A percentile compares a stretch with the other conserved stretches of the same genome.
These are phyloP conservation scores for Furcasterigmium furcatum DNA, from an alignment of 2,329 filamentous ascomycete species.

Conservation along the genomic window DNA sequence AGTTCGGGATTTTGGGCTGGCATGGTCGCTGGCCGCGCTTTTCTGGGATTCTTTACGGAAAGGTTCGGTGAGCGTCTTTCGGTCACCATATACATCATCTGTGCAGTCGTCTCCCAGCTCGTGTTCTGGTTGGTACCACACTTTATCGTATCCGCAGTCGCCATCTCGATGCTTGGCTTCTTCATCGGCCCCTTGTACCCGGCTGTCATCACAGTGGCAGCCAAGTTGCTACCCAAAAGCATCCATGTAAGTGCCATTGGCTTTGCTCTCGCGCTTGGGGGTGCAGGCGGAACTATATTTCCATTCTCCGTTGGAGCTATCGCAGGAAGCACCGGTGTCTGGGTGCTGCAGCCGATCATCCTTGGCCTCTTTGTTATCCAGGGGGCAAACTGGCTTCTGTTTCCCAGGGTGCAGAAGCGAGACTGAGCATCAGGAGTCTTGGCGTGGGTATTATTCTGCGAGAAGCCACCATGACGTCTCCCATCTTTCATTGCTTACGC, in stretches of 20 bases:
- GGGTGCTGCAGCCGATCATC: conserved; percentile 47
- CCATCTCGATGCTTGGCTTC: conserved; percentile 70
- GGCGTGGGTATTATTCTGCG: no score
- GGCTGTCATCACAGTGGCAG: conserved; percentile 64
- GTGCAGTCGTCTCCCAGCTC: conserved; percentile 60
- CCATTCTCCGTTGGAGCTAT: conserved; percentile 62
- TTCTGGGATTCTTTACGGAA: conserved; percentile 68
- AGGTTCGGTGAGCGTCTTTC: conserved; percentile 61
- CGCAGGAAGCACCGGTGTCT: conserved; percentile 45
- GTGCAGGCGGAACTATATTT: conserved; percentile 63
- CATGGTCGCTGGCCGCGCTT: conserved; percentile 64
- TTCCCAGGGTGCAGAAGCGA: conserved; percentile 28
- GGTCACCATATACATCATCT: conserved; percentile 54
- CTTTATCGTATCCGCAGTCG: conserved; percentile 56
- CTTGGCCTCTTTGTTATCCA: conserved; percentile 36
- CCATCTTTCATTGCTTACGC: no score
- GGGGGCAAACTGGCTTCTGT: conserved; percentile 27
- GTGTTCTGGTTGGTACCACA: conserved; percentile 55
- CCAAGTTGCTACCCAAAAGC: conserved; percentile 65
- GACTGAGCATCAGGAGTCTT: no score
- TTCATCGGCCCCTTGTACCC: conserved; percentile 75
- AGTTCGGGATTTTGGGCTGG: conserved; percentile 80
- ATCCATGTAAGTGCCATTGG: conserved; percentile 72
- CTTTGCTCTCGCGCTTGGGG: conserved; percentile 71
- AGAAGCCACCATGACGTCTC: no score